These are phyloP conservation scores for Volvox carteri DNA, from an alignment of 163 green algal genomes.

Conservation along the genomic window DNA sequence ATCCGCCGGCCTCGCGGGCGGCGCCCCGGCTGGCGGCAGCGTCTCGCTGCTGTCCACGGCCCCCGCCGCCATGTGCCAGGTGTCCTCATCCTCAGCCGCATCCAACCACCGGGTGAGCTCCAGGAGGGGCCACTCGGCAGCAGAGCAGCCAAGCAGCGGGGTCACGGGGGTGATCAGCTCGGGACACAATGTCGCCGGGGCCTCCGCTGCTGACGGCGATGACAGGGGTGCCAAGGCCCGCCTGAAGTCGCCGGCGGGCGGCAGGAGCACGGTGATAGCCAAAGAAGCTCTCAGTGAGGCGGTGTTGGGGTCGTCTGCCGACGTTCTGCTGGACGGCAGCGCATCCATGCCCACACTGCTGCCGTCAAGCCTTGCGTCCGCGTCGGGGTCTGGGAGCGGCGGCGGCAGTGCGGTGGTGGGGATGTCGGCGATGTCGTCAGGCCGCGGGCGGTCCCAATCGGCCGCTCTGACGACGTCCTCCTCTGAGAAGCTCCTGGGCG, in stretches of 20 bases:
- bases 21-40: not conserved
- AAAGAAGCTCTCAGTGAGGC: not conserved
- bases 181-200: not conserved
- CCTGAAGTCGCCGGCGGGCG: not conserved
- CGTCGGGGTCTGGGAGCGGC: not conserved
- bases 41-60: slow-evolving; percentile 10
- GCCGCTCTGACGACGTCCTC: not conserved
- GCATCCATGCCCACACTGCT: slow-evolving; percentile 3
- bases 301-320: not conserved
- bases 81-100: not conserved
- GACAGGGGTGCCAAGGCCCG: not conserved
- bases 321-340: slow-evolving; percentile 20
- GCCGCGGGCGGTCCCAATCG: not conserved
- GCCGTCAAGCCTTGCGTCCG: not conserved
- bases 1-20: not conserved
- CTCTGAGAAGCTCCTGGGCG: not conserved
- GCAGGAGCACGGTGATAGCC: not conserved
- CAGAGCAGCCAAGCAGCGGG: not conserved
- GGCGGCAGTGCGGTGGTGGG: too few species aligned
- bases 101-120: not conserved
- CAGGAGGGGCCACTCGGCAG: not conserved
- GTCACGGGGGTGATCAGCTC: slow-evolving; percentile 4
- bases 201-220: not conserved
- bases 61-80: not conserved
- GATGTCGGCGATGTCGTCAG: too few species aligned